Evolutionary conservation across 2,329 filamentous ascomycete species (phyloP).

Genomic region (Talaromyces sp.): DNA sequence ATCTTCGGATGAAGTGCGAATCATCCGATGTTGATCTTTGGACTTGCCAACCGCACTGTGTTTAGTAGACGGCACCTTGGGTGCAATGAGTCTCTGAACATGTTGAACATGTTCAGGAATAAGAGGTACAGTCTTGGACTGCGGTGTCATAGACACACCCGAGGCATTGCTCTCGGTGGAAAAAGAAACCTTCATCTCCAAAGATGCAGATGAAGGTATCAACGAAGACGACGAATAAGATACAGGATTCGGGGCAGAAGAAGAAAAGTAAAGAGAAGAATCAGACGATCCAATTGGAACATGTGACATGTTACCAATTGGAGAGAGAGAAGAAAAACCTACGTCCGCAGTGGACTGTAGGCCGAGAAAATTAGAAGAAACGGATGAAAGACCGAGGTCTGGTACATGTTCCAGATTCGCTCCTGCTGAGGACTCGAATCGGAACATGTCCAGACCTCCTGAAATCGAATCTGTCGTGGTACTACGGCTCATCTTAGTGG

Average conservation of each 20-base stretch:
- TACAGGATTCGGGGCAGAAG: conserved; percentile 33
- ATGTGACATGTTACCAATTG: conserved; percentile 26
- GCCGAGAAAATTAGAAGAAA: conserved; percentile 24
- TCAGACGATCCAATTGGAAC: conserved; percentile 29
- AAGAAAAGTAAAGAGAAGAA: conserved; percentile 31
- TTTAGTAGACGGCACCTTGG: conserved; percentile 36
- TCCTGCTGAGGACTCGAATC: conserved; percentile 36
- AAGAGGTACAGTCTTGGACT: conserved; percentile 43
- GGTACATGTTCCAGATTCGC: conserved; percentile 31
- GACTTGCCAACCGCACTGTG: conserved; percentile 24
- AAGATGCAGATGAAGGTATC: conserved; percentile 35
- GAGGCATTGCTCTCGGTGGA: conserved; percentile 46
- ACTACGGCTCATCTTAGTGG: conserved; percentile 43
- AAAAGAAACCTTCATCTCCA: conserved; percentile 49
- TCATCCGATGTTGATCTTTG: conserved; percentile 41
- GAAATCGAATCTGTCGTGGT: conserved; percentile 43
- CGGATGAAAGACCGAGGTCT: conserved; percentile 23
- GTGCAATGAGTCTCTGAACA: conserved; percentile 48
- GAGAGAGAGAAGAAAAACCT: conserved; percentile 21
- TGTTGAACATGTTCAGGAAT: conserved; percentile 42
- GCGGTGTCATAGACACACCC: conserved; percentile 38
- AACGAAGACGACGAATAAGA: conserved; percentile 25
- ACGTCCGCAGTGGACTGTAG: conserved; percentile 28
- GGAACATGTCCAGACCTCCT: conserved; percentile 41
- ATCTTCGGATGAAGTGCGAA: conserved; percentile 48